phyloP scores from a whole-genome alignment of 805 yeast genomes.

The Hanseniaspora singularis region DNA sequence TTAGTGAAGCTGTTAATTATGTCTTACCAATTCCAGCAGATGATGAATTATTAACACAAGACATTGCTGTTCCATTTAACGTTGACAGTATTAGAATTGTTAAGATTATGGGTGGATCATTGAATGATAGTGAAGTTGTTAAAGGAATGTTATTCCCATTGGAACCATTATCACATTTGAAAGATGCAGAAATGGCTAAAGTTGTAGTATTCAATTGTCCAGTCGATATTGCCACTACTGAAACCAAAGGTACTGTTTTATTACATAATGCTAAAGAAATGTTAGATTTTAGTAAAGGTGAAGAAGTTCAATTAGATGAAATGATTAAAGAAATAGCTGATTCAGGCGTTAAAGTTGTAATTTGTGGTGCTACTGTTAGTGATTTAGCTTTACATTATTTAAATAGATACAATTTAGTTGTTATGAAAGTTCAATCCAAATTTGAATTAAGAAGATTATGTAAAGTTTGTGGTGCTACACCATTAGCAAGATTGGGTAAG shows the following conservation, averaged over 20 bases:
- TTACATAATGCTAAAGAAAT: conserved; percentile 93
- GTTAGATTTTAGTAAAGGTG: conserved; percentile 92
- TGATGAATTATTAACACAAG: conserved; percentile 13
- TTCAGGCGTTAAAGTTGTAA: conserved; percentile 73
- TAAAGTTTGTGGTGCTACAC: conserved; percentile 95
- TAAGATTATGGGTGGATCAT: conserved; percentile 85
- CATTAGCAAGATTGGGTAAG: conserved; percentile 85
- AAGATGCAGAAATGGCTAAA: conserved; percentile 51
- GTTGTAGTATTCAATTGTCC: conserved; percentile 93
- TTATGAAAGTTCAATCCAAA: conserved; percentile 82
- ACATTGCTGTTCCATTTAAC: conserved; percentile 42
- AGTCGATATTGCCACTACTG: conserved; percentile 89
- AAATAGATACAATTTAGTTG: conserved; percentile 73
- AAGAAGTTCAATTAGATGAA: conserved; percentile 82
- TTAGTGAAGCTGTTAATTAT: conserved; percentile 70
- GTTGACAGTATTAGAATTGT: conserved; percentile 92
- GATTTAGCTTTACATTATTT: conserved; percentile 87
- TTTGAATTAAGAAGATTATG: conserved; percentile 88
- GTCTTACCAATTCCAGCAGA: conserved; percentile 46
- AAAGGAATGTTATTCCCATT: conserved; percentile 98
- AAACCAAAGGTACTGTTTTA: conserved; percentile 93
- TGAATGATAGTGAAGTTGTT: conserved; percentile 62
- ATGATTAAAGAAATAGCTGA: conserved; percentile 71
- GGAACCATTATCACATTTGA: conserved; percentile 88
- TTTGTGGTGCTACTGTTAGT: conserved; percentile 92